Percentiles rank a stretch among this genome's conserved stretches.
Evolutionary conservation across 2,329 filamentous ascomycete species (phyloP).

Genomic region (Emergomyces pasteurianus): DNA sequence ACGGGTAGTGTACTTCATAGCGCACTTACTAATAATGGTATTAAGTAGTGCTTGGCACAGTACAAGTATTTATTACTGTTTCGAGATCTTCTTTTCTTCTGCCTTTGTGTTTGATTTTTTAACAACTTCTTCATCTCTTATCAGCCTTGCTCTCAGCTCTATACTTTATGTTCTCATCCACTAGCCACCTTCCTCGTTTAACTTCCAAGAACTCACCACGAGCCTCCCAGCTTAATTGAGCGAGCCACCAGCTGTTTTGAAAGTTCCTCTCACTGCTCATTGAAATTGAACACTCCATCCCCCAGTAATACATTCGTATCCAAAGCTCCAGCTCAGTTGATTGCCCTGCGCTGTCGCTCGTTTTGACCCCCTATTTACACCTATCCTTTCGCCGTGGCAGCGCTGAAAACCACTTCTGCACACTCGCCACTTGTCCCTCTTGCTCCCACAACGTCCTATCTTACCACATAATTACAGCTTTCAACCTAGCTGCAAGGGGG

Average conservation of each 20-base stretch:
- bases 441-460: background rate
- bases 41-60: no score
- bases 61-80: no score
- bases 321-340: background rate
- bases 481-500: background rate
- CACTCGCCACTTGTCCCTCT: background rate
- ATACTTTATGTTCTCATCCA: background rate
- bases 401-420: background rate
- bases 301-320: background rate
- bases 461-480: background rate
- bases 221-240: background rate
- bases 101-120: background rate
- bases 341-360: background rate
- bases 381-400: background rate
- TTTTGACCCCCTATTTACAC: background rate
- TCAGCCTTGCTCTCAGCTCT: background rate
- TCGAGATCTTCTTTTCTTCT: background rate
- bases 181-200: background rate
- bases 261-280: background rate
- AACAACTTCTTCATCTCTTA: background rate
- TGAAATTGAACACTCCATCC: background rate
- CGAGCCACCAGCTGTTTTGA: background rate
- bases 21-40: no score
- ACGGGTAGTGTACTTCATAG: no score
- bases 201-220: background rate